phyloP scores from a whole-genome alignment of 2,329 filamentous ascomycete species.

The Aureobasidium sp. region DNA sequence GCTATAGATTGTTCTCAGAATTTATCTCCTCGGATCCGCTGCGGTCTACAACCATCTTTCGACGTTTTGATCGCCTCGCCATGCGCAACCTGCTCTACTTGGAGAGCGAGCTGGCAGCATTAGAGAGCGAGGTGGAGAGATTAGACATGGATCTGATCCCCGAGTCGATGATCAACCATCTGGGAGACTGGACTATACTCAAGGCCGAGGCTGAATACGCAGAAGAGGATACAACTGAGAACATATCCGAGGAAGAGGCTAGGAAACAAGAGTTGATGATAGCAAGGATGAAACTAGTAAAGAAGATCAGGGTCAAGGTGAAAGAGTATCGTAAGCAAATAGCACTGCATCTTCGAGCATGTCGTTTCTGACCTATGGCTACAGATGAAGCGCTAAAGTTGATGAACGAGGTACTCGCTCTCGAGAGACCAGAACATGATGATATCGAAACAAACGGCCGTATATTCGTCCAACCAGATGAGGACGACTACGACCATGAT shows the following conservation, averaged over 20 bases:
- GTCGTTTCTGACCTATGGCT: background rate
- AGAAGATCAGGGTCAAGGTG: constrained; percentile 3
- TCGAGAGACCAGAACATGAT: background rate
- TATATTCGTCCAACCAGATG: background rate
- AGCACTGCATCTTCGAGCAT: too few species aligned
- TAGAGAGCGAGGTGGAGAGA: constrained; percentile 9
- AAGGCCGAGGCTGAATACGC: background rate
- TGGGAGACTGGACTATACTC: background rate
- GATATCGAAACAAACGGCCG: constrained; percentile 3
- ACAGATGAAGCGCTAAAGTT: constrained; percentile 11
- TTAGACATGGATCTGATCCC: constrained; percentile 1
- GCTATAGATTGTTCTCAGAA: constrained; percentile 4
- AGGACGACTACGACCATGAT: background rate
- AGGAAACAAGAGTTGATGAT: constrained; percentile 9
- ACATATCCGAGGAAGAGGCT: background rate
- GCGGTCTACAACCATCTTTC: constrained; percentile 9
- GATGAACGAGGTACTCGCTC: background rate
- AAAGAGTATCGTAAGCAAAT: constrained; percentile 13
- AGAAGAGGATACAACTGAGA: constrained; percentile 1
- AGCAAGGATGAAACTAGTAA: background rate
- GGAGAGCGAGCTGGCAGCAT: constrained; percentile 9
- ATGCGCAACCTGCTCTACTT: constrained; percentile 13
- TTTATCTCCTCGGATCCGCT: constrained; percentile 1
- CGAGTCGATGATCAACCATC: background rate
- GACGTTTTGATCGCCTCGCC: constrained; percentile 6